Base-by-base conservation (phyloP, 169 alveolate genomes). In the Cryptosporidium meleagridis region DNA sequence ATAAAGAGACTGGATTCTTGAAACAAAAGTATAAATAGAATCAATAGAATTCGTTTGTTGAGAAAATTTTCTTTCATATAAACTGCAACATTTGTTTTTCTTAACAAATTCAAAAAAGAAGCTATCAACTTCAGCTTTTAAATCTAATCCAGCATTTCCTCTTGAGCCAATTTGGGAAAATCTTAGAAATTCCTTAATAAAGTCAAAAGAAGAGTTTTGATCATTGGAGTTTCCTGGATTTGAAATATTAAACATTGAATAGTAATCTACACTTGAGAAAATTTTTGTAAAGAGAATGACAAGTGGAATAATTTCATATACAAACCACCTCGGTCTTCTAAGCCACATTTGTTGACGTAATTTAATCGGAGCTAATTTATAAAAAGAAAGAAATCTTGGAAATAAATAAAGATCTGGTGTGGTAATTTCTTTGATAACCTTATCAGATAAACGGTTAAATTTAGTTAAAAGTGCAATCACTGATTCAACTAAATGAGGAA, bases 301-400 rank as follows among this genome's bases (percentile, higher is more conserved):
- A 21, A 80, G 62, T n/a, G 89, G 89, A 29, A 65, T 29, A 41
- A 80, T 80, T 23, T 80, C 89, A 59, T 59, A 59, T 37, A 80
- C 68, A 44, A 80, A 80, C 89, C 89, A 80, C 37, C 75, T 51
- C 16, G 89, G 89, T 39, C 89, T 80, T 41, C 70, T 65, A 10
- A 80, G 68, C 89, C 89, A 80, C 75, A 80, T 80, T 62, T 80
- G 89, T 39, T 80, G 89, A 37, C 75, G 73, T 37, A 80, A 67
- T n/a, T 80, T 80, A 31, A 80, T 62, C 26, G 89, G 89, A 45
- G 89, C 89, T 33, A 65, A 39, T 26, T 80, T 80, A 80, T 80
- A 80, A 26, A 80, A 80, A 21, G 67, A 37, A 37, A 65, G 48
- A 41, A 80, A 80, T 21, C 80, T 80, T 37, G 89, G 89, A 65